phyloP scores from a whole-genome alignment of 805 yeast species.

The Teunomyces kruisii region DNA sequence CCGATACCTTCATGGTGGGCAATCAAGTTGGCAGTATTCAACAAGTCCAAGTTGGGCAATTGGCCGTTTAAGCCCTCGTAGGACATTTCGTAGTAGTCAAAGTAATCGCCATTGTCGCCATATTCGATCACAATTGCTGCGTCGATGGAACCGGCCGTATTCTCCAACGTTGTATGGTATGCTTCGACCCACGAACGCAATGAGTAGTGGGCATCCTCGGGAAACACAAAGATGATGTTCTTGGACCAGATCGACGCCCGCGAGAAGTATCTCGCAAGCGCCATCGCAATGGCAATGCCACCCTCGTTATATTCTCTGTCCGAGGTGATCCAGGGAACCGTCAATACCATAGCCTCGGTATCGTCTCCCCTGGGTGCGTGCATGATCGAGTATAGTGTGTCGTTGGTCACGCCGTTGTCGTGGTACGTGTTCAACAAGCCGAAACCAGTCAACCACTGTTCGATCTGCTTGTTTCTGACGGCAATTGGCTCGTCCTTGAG shows the following conservation, averaged over 20 bases:
- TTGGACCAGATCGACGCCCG: slow-evolving; percentile 95
- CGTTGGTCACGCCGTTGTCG: slow-evolving; percentile 41
- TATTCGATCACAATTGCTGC: slow-evolving; percentile 85
- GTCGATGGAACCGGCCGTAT: slow-evolving; percentile 92
- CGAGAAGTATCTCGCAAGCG: slow-evolving; percentile 76
- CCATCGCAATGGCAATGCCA: slow-evolving; percentile 71
- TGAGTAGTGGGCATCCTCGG: slow-evolving; percentile 66
- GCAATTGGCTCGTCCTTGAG: slow-evolving; percentile 30
- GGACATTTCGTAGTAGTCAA: slow-evolving; percentile 69
- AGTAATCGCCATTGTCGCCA: slow-evolving; percentile 62
- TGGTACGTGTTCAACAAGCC: slow-evolving; percentile 64
- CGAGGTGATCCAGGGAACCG: slow-evolving; percentile 81
- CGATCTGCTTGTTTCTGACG: slow-evolving; percentile 47
- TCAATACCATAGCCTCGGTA: slow-evolving; percentile 89
- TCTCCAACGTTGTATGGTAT: slow-evolving; percentile 79
- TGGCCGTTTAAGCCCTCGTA: slow-evolving; percentile 95
- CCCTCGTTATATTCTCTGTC: slow-evolving; percentile 71
- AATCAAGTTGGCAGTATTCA: slow-evolving; percentile 76
- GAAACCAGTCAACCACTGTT: slow-evolving; percentile 62
- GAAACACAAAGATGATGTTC: slow-evolving; percentile 82
- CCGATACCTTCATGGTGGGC: slow-evolving; percentile 75
- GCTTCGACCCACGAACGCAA: slow-evolving; percentile 91
- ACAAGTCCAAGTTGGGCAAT: slow-evolving; percentile 86
- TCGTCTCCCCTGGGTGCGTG: slow-evolving; percentile 96
- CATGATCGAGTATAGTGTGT: slow-evolving; percentile 69